phyloP scores from a whole-genome alignment of 257 asterid genomes.

The Nicotiana tomentosiformis region DNA sequence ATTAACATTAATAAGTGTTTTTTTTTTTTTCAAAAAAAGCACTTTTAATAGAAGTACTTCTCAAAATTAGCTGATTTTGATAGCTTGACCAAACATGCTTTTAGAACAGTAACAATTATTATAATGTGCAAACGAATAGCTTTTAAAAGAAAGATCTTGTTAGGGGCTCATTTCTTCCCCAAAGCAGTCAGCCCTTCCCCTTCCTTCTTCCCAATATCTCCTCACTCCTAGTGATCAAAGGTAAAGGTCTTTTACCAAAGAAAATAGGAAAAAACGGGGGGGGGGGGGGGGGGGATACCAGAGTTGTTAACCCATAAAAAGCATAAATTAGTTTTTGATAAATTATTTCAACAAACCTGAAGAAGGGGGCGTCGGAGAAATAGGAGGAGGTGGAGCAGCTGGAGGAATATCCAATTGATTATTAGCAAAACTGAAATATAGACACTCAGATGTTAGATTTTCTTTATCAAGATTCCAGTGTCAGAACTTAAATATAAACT shows the following conservation, averaged over 20 bases:
- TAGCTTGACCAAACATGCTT: no score
- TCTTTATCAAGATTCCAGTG: conserved; percentile 10
- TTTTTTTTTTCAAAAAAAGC: no score
- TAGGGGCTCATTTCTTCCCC: background rate
- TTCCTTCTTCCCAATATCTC: background rate
- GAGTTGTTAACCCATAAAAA: background rate
- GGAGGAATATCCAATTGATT: conserved; percentile 50
- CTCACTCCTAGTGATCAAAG: background rate
- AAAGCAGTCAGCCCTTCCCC: background rate
- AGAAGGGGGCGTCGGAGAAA: conserved; percentile 46
- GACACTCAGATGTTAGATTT: conserved; percentile 21
- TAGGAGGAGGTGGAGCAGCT: conserved; percentile 69
- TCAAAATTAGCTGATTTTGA: no score
- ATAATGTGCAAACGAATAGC: background rate
- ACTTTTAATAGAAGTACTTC: no score
- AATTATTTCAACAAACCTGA: conserved; percentile 28
- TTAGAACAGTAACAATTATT: background rate
- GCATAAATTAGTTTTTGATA: background rate
- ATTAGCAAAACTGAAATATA: conserved; percentile 52
- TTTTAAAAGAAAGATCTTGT: background rate
- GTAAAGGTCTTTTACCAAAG: background rate
- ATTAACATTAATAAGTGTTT: no score
- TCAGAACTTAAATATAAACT: background rate
- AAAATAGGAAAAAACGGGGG: background rate
- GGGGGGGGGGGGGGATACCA: background rate